A percentile compares a stretch with the other conserved stretches of the same genome.
Evolutionary conservation across 768 basidiomycete species (phyloP).

Genomic region (Russula brevipes): DNA sequence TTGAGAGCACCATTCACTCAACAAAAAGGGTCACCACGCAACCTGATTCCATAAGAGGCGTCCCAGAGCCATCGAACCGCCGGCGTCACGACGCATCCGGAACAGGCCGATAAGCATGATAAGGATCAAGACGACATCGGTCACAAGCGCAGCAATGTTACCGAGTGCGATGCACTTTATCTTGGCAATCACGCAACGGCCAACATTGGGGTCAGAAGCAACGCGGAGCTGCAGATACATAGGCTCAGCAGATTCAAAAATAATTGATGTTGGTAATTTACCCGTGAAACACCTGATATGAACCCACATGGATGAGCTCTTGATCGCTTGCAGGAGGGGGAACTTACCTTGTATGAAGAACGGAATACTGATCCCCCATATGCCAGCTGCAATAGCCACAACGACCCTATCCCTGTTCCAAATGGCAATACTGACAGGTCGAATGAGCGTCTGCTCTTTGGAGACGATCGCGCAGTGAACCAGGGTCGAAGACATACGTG

Average conservation of each 20-base stretch:
- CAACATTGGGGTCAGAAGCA: too few species aligned
- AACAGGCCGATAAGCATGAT: background rate
- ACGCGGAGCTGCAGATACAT: background rate
- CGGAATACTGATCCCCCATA: background rate
- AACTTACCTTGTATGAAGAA: conserved; percentile 7
- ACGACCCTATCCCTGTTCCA: background rate
- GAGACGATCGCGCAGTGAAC: background rate
- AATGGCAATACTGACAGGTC: background rate
- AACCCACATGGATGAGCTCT: background rate
- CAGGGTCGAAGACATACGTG: background rate
- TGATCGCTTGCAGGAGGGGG: too few species aligned
- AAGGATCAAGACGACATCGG: background rate
- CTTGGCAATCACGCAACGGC: background rate
- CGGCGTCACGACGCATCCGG: background rate
- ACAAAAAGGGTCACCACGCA: too few species aligned
- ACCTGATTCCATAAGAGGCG: background rate
- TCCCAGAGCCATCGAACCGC: background rate
- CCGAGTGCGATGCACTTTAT: background rate
- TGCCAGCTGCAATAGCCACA: background rate
- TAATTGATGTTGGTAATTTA: background rate
- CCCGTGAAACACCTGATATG: background rate
- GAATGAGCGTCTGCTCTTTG: background rate
- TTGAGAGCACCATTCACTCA: background rate
- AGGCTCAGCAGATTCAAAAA: background rate
- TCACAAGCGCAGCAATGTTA: background rate